Conservation (phyloP, 2,329 filamentous ascomycete species). For the Simplicillium aogashimaense region DNA sequence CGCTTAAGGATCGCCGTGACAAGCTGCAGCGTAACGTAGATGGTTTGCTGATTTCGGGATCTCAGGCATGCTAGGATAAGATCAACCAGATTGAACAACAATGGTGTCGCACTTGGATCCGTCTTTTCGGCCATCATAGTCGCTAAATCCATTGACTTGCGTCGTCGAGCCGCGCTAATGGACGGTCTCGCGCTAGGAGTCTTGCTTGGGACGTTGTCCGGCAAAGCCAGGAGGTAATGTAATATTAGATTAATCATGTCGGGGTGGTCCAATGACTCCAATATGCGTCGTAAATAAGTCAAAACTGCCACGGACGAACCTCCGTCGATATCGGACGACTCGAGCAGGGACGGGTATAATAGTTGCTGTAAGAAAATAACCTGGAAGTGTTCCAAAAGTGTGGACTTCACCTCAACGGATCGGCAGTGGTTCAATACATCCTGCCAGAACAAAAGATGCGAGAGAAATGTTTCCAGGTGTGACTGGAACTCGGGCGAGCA, state of each 20-base stretch:
- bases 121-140: slow-evolving; percentile 68
- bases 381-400: slow-evolving; percentile 91
- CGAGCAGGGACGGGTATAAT: slow-evolving; percentile 86
- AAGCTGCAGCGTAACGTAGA: slow-evolving; percentile 79
- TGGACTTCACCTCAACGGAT: slow-evolving; percentile 85
- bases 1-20: slow-evolving; percentile 77
- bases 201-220: slow-evolving; percentile 37
- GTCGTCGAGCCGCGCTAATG: slow-evolving; percentile 62
- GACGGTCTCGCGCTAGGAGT: slow-evolving; percentile 33
- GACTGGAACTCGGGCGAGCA: slow-evolving; percentile 67
- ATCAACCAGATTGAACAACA: slow-evolving; percentile 89
- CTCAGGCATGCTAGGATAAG: slow-evolving; percentile 76
- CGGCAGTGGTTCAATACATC: slow-evolving; percentile 94
- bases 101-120: slow-evolving; percentile 65
- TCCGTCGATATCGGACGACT: slow-evolving; percentile 94
- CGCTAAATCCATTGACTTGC: slow-evolving; percentile 82
- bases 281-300: slow-evolving; percentile 82
- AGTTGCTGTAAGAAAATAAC: slow-evolving; percentile 93
- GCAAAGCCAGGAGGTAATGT: slow-evolving; percentile 80
- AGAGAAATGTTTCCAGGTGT: slow-evolving; percentile 89
- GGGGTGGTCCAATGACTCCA: slow-evolving; percentile 85
- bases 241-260: slow-evolving; percentile 92
- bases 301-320: slow-evolving; percentile 93
- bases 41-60: slow-evolving; percentile 79
- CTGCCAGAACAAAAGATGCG: slow-evolving; percentile 95